Evolutionary conservation across 192 early-diverging fungal species (phyloP).

Genomic region (Irineochytrium annulatum): DNA sequence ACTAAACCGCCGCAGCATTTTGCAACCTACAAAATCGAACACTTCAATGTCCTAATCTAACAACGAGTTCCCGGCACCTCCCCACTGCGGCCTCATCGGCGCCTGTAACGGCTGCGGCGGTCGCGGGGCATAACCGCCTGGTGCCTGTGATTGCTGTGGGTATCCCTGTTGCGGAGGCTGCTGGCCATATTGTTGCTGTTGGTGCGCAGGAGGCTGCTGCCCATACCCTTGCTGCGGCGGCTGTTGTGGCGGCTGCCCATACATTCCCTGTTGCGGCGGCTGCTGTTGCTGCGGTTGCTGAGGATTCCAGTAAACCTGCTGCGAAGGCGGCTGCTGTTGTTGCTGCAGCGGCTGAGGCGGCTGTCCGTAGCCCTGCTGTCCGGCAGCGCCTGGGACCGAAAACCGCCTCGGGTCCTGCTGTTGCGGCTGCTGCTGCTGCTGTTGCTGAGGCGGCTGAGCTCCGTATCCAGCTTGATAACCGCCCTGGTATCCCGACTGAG

Average conservation of each 20-base stretch:
- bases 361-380: neutral
- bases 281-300: neutral
- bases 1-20: no score
- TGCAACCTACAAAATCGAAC: no score
- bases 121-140: no score
- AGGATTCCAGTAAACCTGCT: neutral
- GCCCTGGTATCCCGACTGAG: neutral
- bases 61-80: no score
- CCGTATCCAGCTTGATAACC: neutral
- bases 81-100: no score
- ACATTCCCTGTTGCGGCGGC: constrained; percentile 13
- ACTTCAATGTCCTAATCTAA: no score
- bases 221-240: constrained; percentile 15
- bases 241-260: constrained; percentile 21
- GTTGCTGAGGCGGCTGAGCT: constrained; percentile 20
- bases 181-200: constrained; percentile 16
- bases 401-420: no score
- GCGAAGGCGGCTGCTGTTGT: constrained; percentile 30
- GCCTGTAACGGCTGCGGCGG: no score
- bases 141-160: no score
- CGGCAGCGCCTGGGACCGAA: no score
- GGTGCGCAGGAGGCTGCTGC: constrained; percentile 19
- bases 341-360: constrained; percentile 12
- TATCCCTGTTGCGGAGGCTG: no score
- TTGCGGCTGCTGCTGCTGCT: constrained; percentile 28